Evolutionary conservation across 371 early-diverging fungal genomes (phyloP).

Genomic region (Saksenaea oblongispora): DNA sequence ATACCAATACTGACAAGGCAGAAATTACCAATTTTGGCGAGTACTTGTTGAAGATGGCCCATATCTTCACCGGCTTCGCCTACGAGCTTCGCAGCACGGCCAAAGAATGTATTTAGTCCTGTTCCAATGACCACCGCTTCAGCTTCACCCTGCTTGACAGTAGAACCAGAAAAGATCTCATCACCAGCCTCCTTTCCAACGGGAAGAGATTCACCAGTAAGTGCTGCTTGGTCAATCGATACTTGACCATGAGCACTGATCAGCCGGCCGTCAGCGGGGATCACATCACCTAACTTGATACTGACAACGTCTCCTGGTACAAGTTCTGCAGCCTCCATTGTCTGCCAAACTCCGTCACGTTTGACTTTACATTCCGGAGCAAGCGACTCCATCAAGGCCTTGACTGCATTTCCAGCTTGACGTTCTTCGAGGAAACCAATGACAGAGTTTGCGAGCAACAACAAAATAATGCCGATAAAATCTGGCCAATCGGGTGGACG

Average conservation of each 20-base stretch:
- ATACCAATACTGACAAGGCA: conserved; percentile 72
- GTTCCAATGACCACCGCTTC: conserved; percentile 87
- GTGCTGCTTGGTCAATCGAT: conserved; percentile 77
- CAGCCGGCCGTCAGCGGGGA: conserved; percentile 78
- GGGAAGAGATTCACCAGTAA: conserved; percentile 85
- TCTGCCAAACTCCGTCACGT: conserved; percentile 60
- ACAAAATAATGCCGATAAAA: conserved; percentile 79
- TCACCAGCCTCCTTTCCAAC: conserved; percentile 73
- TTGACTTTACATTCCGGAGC: conserved; percentile 77
- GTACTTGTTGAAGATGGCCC: conserved; percentile 86
- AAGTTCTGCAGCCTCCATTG: conserved; percentile 57
- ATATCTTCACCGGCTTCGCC: conserved; percentile 80
- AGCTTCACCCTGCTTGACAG: conserved; percentile 94
- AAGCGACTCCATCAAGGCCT: conserved; percentile 75
- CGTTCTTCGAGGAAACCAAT: conserved; percentile 90
- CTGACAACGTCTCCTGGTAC: conserved; percentile 81
- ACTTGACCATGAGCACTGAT: conserved; percentile 53
- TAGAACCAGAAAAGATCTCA: conserved; percentile 79
- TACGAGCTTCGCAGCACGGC: conserved; percentile 86
- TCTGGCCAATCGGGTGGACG: conserved; percentile 81
- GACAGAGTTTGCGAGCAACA: conserved; percentile 80
- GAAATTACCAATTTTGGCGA: conserved; percentile 93
- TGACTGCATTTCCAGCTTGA: conserved; percentile 77
- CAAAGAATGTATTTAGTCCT: conserved; percentile 89
- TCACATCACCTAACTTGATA: conserved; percentile 78